These are phyloP conservation scores for Quercus dentata DNA, from an alignment of 306 rosid genomes.

Conservation along the genomic window DNA sequence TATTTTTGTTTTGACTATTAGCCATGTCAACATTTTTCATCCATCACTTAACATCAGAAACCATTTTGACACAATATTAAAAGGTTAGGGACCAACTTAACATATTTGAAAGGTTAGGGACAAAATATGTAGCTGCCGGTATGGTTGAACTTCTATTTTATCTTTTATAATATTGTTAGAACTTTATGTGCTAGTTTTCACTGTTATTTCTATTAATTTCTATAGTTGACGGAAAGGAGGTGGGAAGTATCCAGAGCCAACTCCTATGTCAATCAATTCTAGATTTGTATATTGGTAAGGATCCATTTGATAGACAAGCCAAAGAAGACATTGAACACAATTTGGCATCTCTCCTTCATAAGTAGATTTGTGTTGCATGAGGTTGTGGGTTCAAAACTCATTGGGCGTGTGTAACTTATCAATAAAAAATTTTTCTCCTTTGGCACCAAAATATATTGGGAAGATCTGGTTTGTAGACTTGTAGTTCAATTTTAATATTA, in stretches of 20 bases:
- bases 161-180: not conserved
- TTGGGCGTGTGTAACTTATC: too few species aligned
- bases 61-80: too few species aligned
- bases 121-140: not conserved
- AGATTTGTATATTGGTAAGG: constrained; percentile 87
- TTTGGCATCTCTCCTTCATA: constrained; percentile 50
- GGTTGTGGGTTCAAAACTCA: too few species aligned
- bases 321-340: constrained; percentile 73
- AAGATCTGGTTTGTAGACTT: too few species aligned
- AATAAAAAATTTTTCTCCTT: not conserved
- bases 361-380: constrained; percentile 15
- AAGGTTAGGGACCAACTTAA: too few species aligned
- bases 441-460: not conserved
- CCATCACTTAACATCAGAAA: too few species aligned
- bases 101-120: too few species aligned
- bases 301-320: constrained; percentile 84
- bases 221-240: constrained; percentile 88
- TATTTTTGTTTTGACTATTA: too few species aligned
- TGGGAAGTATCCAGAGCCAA: constrained; percentile 88
- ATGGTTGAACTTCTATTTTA: not conserved
- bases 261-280: constrained; percentile 70
- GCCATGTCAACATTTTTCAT: too few species aligned
- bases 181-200: not conserved
- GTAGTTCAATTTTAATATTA: too few species aligned
- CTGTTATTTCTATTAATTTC: not conserved